Conservation (phyloP, 1,139 yeast species). For the Taphrina wiesneri region DNA sequence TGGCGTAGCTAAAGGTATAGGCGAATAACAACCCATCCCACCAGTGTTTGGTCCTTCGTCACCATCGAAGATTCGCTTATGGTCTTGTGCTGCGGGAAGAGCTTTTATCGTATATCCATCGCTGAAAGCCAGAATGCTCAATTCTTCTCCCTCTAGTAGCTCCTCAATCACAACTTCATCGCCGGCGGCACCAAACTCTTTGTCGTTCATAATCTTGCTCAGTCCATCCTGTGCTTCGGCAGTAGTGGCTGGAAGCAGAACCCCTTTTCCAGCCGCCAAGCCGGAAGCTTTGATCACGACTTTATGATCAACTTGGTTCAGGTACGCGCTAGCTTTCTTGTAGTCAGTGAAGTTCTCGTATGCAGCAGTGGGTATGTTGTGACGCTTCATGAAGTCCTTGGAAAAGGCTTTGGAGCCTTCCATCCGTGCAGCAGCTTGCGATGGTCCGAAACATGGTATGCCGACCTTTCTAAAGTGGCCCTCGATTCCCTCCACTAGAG, state of each 20-base stretch:
- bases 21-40: slow-evolving; percentile 99
- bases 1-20: slow-evolving; percentile 88
- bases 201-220: slow-evolving; percentile 84
- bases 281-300: slow-evolving; percentile 97
- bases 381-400: slow-evolving; percentile 89
- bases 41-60: slow-evolving; percentile 96
- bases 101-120: slow-evolving; percentile 92
- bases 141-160: slow-evolving; percentile 93
- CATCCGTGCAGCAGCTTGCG: slow-evolving; percentile 84
- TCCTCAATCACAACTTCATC: slow-evolving; percentile 97
- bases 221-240: slow-evolving; percentile 85
- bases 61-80: slow-evolving; percentile 90
- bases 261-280: slow-evolving; percentile 98
- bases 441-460: slow-evolving; percentile 95
- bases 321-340: slow-evolving; percentile 70
- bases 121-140: slow-evolving; percentile 84
- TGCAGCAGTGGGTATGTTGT: slow-evolving; percentile 89
- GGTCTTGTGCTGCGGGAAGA: slow-evolving; percentile 97
- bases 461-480: slow-evolving; percentile 70
- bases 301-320: slow-evolving; percentile 65
- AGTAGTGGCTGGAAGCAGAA: slow-evolving; percentile 79
- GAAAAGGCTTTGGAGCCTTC: slow-evolving; percentile 97
- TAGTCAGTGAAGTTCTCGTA: slow-evolving; percentile 77
- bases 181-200: slow-evolving; percentile 78
- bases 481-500: slow-evolving; percentile 89